These are phyloP conservation scores for Jaapia argillacea DNA, from an alignment of 768 basidiomycete species.

Conservation along the genomic window DNA sequence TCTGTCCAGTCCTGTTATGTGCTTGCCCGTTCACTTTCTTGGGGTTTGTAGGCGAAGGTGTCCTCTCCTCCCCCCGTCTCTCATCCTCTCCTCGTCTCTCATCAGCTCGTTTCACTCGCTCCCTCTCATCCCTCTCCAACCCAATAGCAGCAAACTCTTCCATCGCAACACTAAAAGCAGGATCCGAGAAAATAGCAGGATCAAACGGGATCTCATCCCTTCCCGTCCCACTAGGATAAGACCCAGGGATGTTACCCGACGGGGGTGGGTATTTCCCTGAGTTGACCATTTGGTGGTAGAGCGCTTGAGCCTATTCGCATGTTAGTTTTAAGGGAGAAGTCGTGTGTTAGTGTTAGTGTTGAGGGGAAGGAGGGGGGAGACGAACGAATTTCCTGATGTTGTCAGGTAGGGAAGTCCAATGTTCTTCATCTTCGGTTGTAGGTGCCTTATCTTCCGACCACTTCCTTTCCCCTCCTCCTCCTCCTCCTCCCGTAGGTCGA, in stretches of 20 bases:
- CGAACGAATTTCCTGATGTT: constrained; percentile 64
- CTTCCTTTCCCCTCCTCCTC: constrained; percentile 52
- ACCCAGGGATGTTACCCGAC: constrained; percentile 31
- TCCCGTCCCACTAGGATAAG: constrained; percentile 25
- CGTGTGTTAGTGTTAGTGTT: constrained; percentile 23
- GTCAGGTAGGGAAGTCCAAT: constrained; percentile 60
- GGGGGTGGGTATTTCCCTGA: constrained; percentile 24
- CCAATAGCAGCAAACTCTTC: constrained; percentile 36
- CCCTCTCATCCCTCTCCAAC: no score
- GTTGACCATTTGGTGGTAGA: constrained; percentile 61
- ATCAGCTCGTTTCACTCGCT: no score
- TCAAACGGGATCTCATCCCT: constrained; percentile 44
- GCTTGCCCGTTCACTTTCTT: no score
- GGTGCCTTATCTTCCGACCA: constrained; percentile 36
- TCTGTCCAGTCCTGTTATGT: no score
- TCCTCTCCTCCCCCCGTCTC: no score
- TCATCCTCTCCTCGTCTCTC: no score
- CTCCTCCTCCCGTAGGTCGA: constrained; percentile 53
- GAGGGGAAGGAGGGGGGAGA: constrained; percentile 21
- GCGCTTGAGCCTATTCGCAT: constrained; percentile 47
- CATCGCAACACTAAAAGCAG: constrained; percentile 39
- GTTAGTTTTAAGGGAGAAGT: no score
- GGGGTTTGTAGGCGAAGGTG: no score
- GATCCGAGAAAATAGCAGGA: constrained; percentile 43
- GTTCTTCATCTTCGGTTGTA: constrained; percentile 44